Evolutionary conservation across 768 basidiomycete genomes (phyloP), one percentile per base, ranked within the genome.

Genomic region (Tylopilus sp.): DNA sequence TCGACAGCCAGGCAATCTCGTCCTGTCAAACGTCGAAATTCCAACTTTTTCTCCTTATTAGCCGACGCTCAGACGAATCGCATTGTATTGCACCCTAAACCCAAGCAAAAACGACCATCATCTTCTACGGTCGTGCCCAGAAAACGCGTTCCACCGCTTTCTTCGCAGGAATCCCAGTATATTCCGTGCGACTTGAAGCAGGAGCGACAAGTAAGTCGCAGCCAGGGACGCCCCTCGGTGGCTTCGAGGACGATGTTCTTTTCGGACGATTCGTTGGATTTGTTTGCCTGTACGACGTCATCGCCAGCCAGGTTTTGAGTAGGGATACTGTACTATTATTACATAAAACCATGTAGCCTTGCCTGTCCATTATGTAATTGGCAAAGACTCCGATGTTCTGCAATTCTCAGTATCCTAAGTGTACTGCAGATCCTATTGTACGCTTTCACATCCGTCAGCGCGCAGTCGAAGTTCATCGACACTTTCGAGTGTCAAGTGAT

Each of bases 231-330:
- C 9, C 40, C 43, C 9, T 43, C 33, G 18, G 40, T 30, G 15
- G n/a, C 48, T 3, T 26, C 48, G n/a, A 23, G 40, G 44, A 40
- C 44, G 53, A 42, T 66, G 44, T 48, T 59, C 15, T 48, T 58
- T 39, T 81, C 79, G 11, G 79, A 81, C 44, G 79, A 81, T 55
- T 71, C 72, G 6, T 62, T 81, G 56, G 69, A 81, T 64, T 63
- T 81, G 50, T 80, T 81, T 60, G 70, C 75, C 18, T 70, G 62
- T 53, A 50, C 58, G 25, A 63, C 58, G 39, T 69, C 69, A 17
- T 71, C 73, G 0, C 64, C 69, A 2, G 22, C 43, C 9, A 60
- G 58, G 40, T 52, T 18, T 51, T 69, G 43, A 61, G 50, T 13
- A 13, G 3, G n/a, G n/a, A n/a, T n/a, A n/a, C n/a, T n/a, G n/a